Base-by-base conservation (phyloP, 1,284 basidiomycete genomes). In the Apiotrichum mycotoxinovorans region DNA sequence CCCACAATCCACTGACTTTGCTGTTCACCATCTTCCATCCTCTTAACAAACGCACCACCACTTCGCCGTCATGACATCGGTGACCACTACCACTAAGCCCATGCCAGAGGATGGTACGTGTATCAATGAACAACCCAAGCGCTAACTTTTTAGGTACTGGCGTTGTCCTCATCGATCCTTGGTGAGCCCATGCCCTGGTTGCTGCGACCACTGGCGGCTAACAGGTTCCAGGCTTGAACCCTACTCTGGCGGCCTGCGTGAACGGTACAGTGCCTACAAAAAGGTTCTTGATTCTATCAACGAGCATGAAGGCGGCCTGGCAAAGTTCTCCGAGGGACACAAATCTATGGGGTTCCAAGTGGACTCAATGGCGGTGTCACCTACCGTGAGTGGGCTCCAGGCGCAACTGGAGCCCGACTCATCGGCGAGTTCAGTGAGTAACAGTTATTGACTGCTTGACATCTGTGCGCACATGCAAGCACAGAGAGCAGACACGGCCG, bases 371-470 rank as follows among this genome's bases (percentile, higher is more conserved):
- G 86, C 50, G 82, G 87, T 30, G 84, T 98, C 38, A 79, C 83
- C 10, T 98, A 98, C 74, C 82, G 89, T 67, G 95, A 98, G 74
- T 98, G 95, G 95, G 95, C 95, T 8, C 93, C 95, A 0, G 91
- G 90, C 66, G 94, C 87, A 15, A 79, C 74, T 46, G 85, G 87
- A 67, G 95, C 94, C 1, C 83, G 81, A 66, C 79, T 98, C 54
- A 92, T 93, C 70, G 95, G 95, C 51, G 95, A 98, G 48, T 98
- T 98, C 81, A 98, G 92, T 95, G 61, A 77, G 90, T 83, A 3
- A 30, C n/a, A n/a, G n/a, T n/a, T n/a, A n/a, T n/a, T n/a, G n/a
- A n/a, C n/a, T n/a, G n/a, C n/a, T n/a, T n/a, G n/a, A n/a, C 33
- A 9, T 35, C 33, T 25, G 51, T 23, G 10, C 20, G 22, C 20